Evolutionary conservation across 495 filamentous ascomycete genomes (phyloP), one percentile per base, ranked within the genome.

Genomic region (Talaromyces proteolyticus): DNA sequence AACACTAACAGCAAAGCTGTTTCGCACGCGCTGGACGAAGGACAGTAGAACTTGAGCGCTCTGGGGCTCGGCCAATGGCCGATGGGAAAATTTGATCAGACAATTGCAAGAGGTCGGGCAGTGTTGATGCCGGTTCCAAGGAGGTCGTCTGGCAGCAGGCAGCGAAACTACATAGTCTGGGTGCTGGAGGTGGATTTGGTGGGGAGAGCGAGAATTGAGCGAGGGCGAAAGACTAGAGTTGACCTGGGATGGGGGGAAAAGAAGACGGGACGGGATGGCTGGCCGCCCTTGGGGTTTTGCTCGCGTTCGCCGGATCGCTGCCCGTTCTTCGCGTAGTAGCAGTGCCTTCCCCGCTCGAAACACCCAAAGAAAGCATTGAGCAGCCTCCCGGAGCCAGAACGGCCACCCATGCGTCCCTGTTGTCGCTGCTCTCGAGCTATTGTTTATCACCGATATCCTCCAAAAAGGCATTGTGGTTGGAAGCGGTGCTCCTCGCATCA

Each of bases 111-210:
- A 47, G 34, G 19, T 20, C 26, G 37, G 44, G 44, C 44, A 38
- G 37, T 47, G 17, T 11, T 19, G 14, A 17, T 47, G 44, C 44
- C 44, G 19, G 18, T 37, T 49, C 41, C 44, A 56, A 57, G 54
- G 44, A 57, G 40, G 48, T 55, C 59, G 62, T 62, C 63, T 57
- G 54, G 48, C 57, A 70, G 68, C 70, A 55, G 54, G 42, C 50
- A 63, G 54, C 63, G 65, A 61, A 63, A 64, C 72, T 72, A 70
- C 68, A 69, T 76, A 76, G 69, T 73, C 65, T 57, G 65, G 34
- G 51, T 50, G 55, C 53, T 50, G 17, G 6, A 20, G 44, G 6
- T 29, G 44, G 18, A 22, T 44, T 20, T 20, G 22, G 22, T 25
- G 44, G 21, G 37, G 44, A 8, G 25, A 38, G 59, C 50, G 58